Percentiles rank a stretch among this genome's conserved stretches.
Conservation (phyloP, 176 grass and related monocot genomes). For the Phyllostachys edulis region DNA sequence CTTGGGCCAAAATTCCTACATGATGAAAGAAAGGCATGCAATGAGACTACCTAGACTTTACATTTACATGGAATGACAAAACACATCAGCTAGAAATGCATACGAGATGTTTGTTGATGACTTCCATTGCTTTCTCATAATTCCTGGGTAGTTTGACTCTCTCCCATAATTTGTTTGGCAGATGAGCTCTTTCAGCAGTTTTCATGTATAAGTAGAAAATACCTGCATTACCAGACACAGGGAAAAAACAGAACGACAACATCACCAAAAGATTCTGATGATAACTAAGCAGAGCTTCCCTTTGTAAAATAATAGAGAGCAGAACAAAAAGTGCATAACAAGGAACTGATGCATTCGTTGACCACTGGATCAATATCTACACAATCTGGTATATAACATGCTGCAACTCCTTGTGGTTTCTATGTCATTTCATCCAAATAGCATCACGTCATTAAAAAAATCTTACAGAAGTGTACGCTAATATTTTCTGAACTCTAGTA, state of each 20-base stretch:
- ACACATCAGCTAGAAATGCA: slow-evolving; percentile 18
- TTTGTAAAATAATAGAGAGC: neutral
- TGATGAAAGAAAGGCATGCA: neutral
- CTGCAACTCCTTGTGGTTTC: neutral
- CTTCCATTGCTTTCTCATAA: slow-evolving; percentile 86
- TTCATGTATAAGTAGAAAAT: slow-evolving; percentile 98
- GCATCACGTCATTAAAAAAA: neutral
- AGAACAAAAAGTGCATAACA: neutral
- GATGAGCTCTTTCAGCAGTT: slow-evolving; percentile 95
- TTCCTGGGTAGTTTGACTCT: slow-evolving; percentile 87
- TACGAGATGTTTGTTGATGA: slow-evolving; percentile 85
- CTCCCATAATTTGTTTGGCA: slow-evolving; percentile 93
- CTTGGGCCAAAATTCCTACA: slow-evolving; percentile 92
- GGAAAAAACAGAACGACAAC: neutral
- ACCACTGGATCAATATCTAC: neutral
- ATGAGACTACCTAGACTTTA: slow-evolving; percentile 1
- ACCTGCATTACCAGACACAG: slow-evolving; percentile 43
- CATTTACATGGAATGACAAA: neutral
- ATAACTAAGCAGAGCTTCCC: neutral
- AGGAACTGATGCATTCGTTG: neutral
- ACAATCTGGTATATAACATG: neutral
- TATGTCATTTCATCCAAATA: slow-evolving; percentile 16
- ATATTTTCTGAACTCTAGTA: neutral
- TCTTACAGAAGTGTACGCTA: neutral
- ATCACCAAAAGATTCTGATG: neutral